These are phyloP conservation scores for Tillandsia fasciculata DNA, from an alignment of 176 grass and related monocot genomes.

Conservation along the genomic window DNA sequence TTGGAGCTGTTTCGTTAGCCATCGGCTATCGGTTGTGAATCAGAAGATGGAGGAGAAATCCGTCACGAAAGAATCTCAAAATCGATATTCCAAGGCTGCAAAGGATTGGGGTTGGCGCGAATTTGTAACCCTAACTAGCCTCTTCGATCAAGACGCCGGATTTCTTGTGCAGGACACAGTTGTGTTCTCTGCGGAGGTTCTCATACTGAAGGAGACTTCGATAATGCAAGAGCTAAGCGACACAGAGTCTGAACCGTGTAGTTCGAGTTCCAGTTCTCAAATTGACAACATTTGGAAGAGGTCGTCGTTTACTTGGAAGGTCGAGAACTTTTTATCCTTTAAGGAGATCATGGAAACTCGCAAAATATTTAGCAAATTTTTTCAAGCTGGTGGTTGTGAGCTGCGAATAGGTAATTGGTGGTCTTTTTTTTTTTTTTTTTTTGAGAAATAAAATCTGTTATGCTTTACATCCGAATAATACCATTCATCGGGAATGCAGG, in stretches of 20 bases:
- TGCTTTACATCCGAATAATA: not conserved
- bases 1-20: conserved; percentile 96
- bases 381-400: conserved; percentile 83
- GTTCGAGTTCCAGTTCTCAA: conserved; percentile 36
- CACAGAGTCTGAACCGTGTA: conserved; percentile 38
- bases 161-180: conserved; percentile 87
- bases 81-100: conserved; percentile 90
- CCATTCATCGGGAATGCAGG: conserved; percentile 31
- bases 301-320: conserved; percentile 83
- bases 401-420: conserved; percentile 84
- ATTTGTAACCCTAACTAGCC: conserved; percentile 85
- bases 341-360: conserved; percentile 99
- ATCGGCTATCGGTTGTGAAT: conserved; percentile 84
- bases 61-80: conserved; percentile 93
- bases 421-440: conserved; percentile 21
- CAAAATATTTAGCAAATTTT: conserved; percentile 98
- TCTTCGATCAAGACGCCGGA: conserved; percentile 91
- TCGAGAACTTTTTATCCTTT: conserved; percentile 92
- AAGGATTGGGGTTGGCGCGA: conserved; percentile 99
- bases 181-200: conserved; percentile 79
- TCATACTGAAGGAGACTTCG: conserved; percentile 81
- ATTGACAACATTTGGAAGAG: conserved; percentile 43
- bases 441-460: not conserved
- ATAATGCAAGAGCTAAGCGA: conserved; percentile 57
- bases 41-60: conserved; percentile 84